A percentile compares a stretch with the other conserved stretches of the same genome.
These are phyloP conservation scores for Gossypium arboreum DNA, from an alignment of 345 rosid genomes.

Conservation along the genomic window DNA sequence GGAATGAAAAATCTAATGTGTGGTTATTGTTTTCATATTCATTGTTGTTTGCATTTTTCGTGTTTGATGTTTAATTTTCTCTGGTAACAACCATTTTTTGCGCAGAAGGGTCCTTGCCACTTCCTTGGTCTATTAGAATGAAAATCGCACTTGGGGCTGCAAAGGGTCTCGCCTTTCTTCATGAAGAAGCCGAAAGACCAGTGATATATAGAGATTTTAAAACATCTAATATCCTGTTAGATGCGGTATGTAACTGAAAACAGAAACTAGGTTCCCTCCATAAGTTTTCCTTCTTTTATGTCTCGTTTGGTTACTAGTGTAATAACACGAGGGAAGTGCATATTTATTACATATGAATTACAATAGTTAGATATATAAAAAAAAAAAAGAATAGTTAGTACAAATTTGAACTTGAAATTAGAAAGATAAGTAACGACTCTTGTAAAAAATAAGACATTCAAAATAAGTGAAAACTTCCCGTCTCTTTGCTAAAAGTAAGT, in stretches of 20 bases:
- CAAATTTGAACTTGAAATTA: no score
- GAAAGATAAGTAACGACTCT: no score
- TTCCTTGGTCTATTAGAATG: constrained; percentile 85
- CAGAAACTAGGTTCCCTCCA: not conserved
- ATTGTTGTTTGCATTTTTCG: not conserved
- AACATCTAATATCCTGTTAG: constrained; percentile 74
- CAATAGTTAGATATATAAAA: no score
- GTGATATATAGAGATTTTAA: constrained; percentile 86
- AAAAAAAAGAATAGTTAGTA: no score
- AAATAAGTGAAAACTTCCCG: no score
- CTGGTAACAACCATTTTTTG: constrained; percentile 34
- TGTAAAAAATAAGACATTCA: no score
- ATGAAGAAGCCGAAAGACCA: constrained; percentile 76
- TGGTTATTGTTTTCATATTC: not conserved
- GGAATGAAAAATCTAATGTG: not conserved
- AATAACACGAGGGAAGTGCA: no score
- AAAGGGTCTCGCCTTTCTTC: constrained; percentile 79
- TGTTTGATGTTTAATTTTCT: constrained; percentile 26
- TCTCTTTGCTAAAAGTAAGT: no score
- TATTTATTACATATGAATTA: no score
- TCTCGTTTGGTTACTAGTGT: no score
- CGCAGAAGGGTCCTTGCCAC: constrained; percentile 76
- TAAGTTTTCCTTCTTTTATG: not conserved
- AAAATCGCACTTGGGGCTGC: constrained; percentile 82
- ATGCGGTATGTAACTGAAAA: constrained; percentile 43